These are phyloP conservation scores for Stemphylium vesicarium DNA, from an alignment of 2,329 filamentous ascomycete genomes.

Conservation along the genomic window DNA sequence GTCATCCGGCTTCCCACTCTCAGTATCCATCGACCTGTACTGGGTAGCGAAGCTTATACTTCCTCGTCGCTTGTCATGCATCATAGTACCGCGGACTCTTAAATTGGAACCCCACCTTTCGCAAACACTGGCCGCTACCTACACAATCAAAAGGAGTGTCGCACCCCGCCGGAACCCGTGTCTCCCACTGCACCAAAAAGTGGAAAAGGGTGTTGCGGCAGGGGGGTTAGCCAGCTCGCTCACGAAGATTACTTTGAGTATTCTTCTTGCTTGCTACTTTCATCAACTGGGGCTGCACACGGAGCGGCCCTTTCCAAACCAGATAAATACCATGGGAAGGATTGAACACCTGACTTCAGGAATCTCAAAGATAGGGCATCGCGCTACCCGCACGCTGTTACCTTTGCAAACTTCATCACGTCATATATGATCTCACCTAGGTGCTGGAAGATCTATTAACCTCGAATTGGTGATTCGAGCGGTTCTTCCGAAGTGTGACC, in stretches of 20 bases:
- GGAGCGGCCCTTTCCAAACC: not conserved
- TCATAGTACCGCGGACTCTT: too few relatives aligned
- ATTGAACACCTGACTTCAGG: not conserved
- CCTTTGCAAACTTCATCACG: not conserved
- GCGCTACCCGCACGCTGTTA: not conserved
- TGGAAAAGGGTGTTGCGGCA: too few relatives aligned
- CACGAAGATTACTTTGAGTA: too few relatives aligned
- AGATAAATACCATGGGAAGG: not conserved
- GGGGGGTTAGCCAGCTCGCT: too few relatives aligned
- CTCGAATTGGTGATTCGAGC: not conserved
- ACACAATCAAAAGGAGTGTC: too few relatives aligned
- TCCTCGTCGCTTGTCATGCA: too few relatives aligned
- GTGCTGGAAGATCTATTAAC: not conserved
- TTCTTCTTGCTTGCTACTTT: not conserved
- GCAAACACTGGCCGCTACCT: too few relatives aligned
- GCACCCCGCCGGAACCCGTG: too few relatives aligned
- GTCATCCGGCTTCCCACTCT: not conserved
- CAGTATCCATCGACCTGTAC: too few relatives aligned
- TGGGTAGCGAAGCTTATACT: too few relatives aligned
- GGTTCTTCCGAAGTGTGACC: not conserved
- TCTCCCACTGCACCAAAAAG: too few relatives aligned
- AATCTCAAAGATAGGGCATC: not conserved
- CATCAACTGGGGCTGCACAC: not conserved
- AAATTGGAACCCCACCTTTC: too few relatives aligned
- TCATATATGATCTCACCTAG: not conserved